Percentiles rank a stretch among this genome's conserved stretches.
phyloP scores from a whole-genome alignment of 2,329 filamentous ascomycete genomes.

The Fusarium falciforme region DNA sequence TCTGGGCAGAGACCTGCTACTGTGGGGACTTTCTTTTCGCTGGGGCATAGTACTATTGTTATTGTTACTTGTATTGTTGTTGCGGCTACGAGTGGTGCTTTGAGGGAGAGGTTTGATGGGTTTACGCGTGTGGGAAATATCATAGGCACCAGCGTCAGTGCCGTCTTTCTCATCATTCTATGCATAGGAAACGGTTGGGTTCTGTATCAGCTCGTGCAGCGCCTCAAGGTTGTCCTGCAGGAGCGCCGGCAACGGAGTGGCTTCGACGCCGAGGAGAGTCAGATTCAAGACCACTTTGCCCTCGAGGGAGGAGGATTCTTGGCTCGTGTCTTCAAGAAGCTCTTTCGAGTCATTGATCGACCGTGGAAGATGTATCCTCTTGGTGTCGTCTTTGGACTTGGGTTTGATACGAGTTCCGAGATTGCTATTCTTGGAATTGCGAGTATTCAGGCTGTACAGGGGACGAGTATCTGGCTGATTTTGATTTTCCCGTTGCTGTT shows the following conservation, averaged over 20 bases:
- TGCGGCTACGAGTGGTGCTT: slow-evolving; percentile 86
- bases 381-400: slow-evolving; percentile 88
- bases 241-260: slow-evolving; percentile 46
- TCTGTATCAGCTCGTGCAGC: slow-evolving; percentile 78
- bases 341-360: slow-evolving; percentile 79
- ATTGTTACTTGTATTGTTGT: slow-evolving; percentile 91
- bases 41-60: slow-evolving; percentile 94
- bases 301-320: slow-evolving; percentile 84
- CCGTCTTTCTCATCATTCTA: slow-evolving; percentile 83
- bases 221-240: slow-evolving; percentile 71
- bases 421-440: slow-evolving; percentile 92
- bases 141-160: slow-evolving; percentile 88
- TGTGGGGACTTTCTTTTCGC: slow-evolving; percentile 93
- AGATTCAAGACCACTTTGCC: slow-evolving; percentile 63
- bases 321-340: slow-evolving; percentile 74
- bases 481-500: slow-evolving; percentile 91
- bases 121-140: slow-evolving; percentile 88
- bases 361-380: slow-evolving; percentile 98
- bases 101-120: slow-evolving; percentile 82
- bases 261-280: slow-evolving; percentile 35
- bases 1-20: slow-evolving; percentile 87
- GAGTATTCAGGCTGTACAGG: slow-evolving; percentile 84
- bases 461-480: slow-evolving; percentile 94
- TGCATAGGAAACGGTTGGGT: slow-evolving; percentile 90
- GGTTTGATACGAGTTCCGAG: slow-evolving; percentile 96